Percentiles rank a stretch among this genome's conserved stretches.
phyloP scores from a whole-genome alignment of 305 asterid species.

The Euphrasia arctica region DNA sequence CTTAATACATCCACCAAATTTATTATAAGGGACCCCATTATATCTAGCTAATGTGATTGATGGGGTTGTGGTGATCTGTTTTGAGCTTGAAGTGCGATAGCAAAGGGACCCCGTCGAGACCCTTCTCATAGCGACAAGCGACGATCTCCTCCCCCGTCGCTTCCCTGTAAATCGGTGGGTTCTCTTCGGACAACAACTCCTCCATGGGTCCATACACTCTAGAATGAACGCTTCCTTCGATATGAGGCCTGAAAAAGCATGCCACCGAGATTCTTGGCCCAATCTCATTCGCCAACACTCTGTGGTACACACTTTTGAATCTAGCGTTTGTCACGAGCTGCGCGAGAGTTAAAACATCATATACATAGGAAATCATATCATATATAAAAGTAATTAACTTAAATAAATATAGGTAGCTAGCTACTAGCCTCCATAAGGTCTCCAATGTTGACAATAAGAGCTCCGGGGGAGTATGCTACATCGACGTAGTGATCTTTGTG shows the following conservation, averaged over 20 bases:
- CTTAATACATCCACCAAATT: too few relatives aligned
- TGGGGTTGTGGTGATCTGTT: not conserved
- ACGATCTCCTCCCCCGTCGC: conserved; percentile 8
- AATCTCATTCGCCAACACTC: conserved; percentile 30
- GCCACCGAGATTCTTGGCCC: conserved; percentile 40
- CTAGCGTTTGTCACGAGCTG: conserved; percentile 34
- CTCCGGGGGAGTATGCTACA: conserved; percentile 35
- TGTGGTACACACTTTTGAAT: conserved; percentile 40
- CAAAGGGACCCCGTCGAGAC: conserved; percentile 31
- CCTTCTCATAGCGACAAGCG: conserved; percentile 1
- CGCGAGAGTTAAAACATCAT: not conserved
- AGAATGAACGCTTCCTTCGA: not conserved
- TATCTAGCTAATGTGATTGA: too few relatives aligned
- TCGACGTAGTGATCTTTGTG: conserved; percentile 43
- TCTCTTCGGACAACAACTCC: conserved; percentile 36
- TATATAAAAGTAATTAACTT: too few relatives aligned
- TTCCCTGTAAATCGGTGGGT: conserved; percentile 30
- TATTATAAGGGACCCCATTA: too few relatives aligned
- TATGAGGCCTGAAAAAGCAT: conserved; percentile 26
- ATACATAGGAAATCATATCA: not conserved
- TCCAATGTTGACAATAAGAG: conserved; percentile 48
- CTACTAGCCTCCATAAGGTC: conserved; percentile 43
- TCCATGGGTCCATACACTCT: conserved; percentile 36
- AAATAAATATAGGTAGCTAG: not conserved
- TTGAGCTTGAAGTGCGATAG: conserved; percentile 30